Conservation (phyloP, 2,329 filamentous ascomycete genomes). For the Byssoonygena ceratinophila region DNA sequence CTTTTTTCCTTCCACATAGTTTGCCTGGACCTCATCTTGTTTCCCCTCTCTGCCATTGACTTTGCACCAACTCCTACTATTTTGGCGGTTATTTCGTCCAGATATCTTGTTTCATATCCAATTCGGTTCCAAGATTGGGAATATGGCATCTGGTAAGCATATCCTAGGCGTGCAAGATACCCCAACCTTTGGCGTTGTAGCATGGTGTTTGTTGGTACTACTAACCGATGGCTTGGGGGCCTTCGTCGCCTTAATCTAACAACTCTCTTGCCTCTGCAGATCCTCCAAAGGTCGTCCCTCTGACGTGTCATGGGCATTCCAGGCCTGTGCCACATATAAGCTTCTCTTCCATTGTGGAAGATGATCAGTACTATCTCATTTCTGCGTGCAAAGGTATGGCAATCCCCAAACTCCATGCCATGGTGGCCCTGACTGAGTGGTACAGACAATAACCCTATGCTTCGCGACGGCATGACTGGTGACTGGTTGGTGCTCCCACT, state of each 20-base stretch:
- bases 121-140: neutral
- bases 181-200: neutral
- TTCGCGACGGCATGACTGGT: constrained; percentile 87
- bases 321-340: constrained; percentile 82
- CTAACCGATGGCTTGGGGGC: neutral
- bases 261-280: constrained; percentile 12
- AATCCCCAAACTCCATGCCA: neutral
- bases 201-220: neutral
- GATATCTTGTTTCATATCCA: constrained; percentile 1
- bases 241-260: neutral
- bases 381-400: constrained; percentile 74
- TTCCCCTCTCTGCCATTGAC: too few species aligned
- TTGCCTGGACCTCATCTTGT: neutral
- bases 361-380: constrained; percentile 84
- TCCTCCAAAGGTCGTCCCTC: constrained; percentile 47
- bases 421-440: neutral
- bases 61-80: neutral
- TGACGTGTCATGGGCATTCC: constrained; percentile 92
- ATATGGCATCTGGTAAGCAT: constrained; percentile 10
- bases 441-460: constrained; percentile 93
- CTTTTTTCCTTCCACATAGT: neutral
- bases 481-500: constrained; percentile 57
- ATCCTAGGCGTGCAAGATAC: neutral
- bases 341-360: constrained; percentile 74
- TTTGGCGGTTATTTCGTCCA: constrained; percentile 1